phyloP scores from a whole-genome alignment of 495 filamentous ascomycete genomes.

The Penicillium waksmanii region DNA sequence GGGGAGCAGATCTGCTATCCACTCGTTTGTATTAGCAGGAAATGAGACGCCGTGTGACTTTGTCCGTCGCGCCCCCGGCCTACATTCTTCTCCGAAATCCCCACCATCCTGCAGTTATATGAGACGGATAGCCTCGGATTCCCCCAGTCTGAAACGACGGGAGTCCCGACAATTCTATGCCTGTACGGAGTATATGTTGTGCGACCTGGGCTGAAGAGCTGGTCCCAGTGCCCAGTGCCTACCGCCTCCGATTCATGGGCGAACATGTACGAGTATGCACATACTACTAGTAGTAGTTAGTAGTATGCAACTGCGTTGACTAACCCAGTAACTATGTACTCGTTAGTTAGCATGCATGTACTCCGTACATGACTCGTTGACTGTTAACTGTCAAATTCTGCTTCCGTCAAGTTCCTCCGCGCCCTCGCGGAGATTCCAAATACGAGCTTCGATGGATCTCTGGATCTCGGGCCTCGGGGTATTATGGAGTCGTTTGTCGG shows the following conservation, averaged over 20 bases:
- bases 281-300: no score
- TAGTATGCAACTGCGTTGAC: no score
- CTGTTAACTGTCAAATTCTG: not conserved
- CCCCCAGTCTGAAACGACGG: constrained; percentile 1
- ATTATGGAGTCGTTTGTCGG: not conserved
- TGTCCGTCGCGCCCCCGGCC: not conserved
- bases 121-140: constrained; percentile 2
- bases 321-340: no score
- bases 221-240: no score
- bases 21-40: constrained; percentile 2
- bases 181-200: not conserved
- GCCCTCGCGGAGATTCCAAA: not conserved
- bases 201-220: not conserved
- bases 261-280: no score
- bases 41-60: constrained; percentile 1
- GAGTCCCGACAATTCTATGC: constrained; percentile 1
- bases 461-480: no score
- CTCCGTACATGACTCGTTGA: not conserved
- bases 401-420: not conserved
- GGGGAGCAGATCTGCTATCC: constrained; percentile 13
- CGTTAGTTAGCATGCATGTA: no score
- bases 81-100: constrained; percentile 4
- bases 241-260: no score
- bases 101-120: not conserved
- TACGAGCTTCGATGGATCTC: not conserved